Conservation (phyloP, 106 monocot genomes). For the Phalaenopsis equestris region DNA sequence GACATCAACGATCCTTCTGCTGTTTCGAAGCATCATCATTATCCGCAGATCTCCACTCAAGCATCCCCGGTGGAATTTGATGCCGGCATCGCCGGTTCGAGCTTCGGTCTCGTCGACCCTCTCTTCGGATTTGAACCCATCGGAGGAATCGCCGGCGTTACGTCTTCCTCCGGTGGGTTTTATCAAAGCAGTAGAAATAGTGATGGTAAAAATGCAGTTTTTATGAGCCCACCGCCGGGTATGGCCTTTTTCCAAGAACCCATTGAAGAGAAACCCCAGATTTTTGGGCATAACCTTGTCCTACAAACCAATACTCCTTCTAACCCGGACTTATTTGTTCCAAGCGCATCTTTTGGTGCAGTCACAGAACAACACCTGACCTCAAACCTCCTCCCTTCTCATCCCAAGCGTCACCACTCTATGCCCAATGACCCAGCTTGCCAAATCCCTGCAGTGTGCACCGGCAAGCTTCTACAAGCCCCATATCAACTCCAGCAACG, state of each 20-base stretch:
- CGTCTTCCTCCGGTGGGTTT: background rate
- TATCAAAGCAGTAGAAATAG: conserved; percentile 12
- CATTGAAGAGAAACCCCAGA: conserved; percentile 3
- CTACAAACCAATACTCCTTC: background rate
- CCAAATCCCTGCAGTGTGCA: background rate
- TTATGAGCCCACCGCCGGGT: background rate
- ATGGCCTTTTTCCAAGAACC: conserved; percentile 5
- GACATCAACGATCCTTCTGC: conserved; percentile 22
- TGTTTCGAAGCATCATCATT: background rate
- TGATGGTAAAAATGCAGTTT: conserved; percentile 10
- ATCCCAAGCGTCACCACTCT: conserved; percentile 10
- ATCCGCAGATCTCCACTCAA: background rate
- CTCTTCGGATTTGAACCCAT: conserved; percentile 21
- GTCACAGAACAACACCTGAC: background rate
- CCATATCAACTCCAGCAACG: conserved; percentile 18
- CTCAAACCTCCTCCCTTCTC: background rate
- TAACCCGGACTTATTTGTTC: conserved; percentile 3
- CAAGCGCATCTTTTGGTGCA: background rate
- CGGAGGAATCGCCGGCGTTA: background rate
- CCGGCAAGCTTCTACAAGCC: background rate
- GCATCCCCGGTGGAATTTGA: background rate
- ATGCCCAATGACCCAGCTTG: too few species aligned
- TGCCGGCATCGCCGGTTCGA: background rate
- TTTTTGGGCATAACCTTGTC: background rate
- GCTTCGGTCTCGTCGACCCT: conserved; percentile 17